Conservation (phyloP, 495 filamentous ascomycete species). For the Penicillium nucicola region DNA sequence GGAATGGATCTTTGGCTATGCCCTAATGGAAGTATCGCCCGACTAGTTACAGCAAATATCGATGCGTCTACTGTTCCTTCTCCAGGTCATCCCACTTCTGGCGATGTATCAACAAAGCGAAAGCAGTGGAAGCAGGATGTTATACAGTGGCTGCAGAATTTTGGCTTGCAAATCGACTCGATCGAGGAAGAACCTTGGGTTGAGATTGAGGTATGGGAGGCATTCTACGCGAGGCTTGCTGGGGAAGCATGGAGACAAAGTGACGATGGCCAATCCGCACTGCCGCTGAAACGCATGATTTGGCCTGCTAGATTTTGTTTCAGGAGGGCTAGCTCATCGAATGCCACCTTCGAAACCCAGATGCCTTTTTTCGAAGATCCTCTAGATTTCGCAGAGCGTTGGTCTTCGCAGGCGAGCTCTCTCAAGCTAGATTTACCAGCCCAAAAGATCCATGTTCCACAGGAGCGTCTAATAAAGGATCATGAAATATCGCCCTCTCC, state of each 20-base stretch:
- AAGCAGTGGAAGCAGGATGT: conserved; percentile 40
- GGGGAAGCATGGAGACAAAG: conserved; percentile 34
- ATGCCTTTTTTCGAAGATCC: conserved; percentile 47
- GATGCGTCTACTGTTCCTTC: conserved; percentile 19
- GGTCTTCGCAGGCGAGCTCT: conserved; percentile 49
- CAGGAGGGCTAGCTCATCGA: conserved; percentile 27
- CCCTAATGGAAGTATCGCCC: conserved; percentile 47
- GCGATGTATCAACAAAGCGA: conserved; percentile 15
- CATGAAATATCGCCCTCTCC: conserved; percentile 25
- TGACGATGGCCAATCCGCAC: conserved; percentile 31
- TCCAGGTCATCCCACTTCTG: conserved; percentile 15
- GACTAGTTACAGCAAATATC: conserved; percentile 31
- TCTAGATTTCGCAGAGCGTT: conserved; percentile 63
- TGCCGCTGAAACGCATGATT: conserved; percentile 44
- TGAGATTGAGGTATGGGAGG: conserved; percentile 47
- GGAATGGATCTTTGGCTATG: conserved; percentile 49
- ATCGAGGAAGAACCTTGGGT: conserved; percentile 41
- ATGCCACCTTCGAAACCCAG: conserved; percentile 9
- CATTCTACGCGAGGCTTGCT: conserved; percentile 42
- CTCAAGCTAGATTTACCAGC: conserved; percentile 16
- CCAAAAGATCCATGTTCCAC: conserved; percentile 28
- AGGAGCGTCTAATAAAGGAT: conserved; percentile 23
- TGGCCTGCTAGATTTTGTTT: conserved; percentile 51
- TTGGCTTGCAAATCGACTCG: conserved; percentile 34
- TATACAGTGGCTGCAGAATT: conserved; percentile 38